These are phyloP conservation scores for Lachnellula subtilissima DNA, from an alignment of 2,329 filamentous ascomycete genomes.

Conservation along the genomic window DNA sequence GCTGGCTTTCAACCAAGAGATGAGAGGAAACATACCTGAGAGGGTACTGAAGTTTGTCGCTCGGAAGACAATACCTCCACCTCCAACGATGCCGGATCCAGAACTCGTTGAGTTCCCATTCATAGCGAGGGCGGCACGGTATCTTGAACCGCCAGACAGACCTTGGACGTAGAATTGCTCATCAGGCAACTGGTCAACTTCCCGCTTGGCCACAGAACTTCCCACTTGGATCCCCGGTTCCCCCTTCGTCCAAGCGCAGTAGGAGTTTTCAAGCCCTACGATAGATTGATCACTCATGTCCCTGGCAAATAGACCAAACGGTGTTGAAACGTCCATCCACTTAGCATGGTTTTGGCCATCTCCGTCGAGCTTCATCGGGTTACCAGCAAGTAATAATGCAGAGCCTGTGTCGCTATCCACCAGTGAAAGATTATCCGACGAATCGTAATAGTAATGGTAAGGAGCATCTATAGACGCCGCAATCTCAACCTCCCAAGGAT, in stretches of 20 bases:
- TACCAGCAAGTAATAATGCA: conserved; percentile 72
- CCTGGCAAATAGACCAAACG: conserved; percentile 75
- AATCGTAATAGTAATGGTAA: conserved; percentile 61
- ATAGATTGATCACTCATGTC: conserved; percentile 55
- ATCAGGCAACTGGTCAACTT: conserved; percentile 63
- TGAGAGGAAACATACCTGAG: conserved; percentile 49
- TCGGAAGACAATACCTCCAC: conserved; percentile 72
- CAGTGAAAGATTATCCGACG: conserved; percentile 53
- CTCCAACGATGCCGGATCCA: conserved; percentile 53
- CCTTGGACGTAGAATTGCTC: conserved; percentile 83
- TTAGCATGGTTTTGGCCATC: conserved; percentile 44
- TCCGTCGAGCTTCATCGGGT: conserved; percentile 53
- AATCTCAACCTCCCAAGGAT: conserved; percentile 70
- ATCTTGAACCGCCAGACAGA: conserved; percentile 66
- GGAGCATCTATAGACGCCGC: conserved; percentile 75
- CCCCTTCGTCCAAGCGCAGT: conserved; percentile 45
- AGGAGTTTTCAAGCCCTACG: conserved; percentile 70
- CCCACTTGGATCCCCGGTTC: background rate
- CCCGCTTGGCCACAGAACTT: conserved; percentile 56
- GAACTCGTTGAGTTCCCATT: conserved; percentile 49
- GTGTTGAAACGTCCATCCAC: conserved; percentile 53
- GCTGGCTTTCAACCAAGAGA: conserved; percentile 1
- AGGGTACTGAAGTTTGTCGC: conserved; percentile 74
- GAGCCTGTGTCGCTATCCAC: conserved; percentile 80
- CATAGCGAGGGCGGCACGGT: conserved; percentile 69